Base-by-base conservation (phyloP, 768 basidiomycete genomes). In the Serendipita sp. region DNA sequence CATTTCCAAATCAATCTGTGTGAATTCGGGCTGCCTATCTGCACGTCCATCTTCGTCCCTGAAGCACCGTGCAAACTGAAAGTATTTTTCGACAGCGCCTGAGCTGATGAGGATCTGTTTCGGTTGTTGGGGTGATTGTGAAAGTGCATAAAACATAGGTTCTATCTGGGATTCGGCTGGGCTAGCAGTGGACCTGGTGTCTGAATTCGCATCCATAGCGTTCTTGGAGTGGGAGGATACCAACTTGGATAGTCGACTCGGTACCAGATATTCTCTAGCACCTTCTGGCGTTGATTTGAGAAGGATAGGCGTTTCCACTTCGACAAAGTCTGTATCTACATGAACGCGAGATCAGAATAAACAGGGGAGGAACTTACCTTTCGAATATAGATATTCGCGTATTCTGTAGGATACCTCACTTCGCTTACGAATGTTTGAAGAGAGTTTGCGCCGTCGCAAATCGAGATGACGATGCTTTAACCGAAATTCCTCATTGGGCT, bases 1-100 rank as follows among this genome's bases (percentile, higher is more conserved):
- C 88, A 96, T 94, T 74, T 97, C 94, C 65, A 97, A 73, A 82
- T 97, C 94, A 65, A 97, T 78, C 74, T 97, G 94, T 22, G 94
- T 97, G 73, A 97, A 97, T 72, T 97, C 94, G 0, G 94, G 93
- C 70, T 97, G 94, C 45, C 94, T 81, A 71, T 97, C 94, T 72
- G 88, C 93, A 63, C 94, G 80, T 3, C 93, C 92, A 69, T 90
- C 91, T 73, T 97, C 94, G 72, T 97, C 94, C 48, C 94, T 82
- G 78, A 97, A 97, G 74, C 94, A 97, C 66, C 83, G 83, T 14
- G 94, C 94, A 61, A 97, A 78, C 72, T 97, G 94, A 74, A 83
- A 97, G 73, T 97, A 97, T 66, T 80, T 83, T 69, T 91, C 87
- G n/a, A 94, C 78, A 2, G 79, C 84, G 17, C 93, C 94, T 7